Base-by-base conservation (phyloP, 768 basidiomycete genomes). In the Crassisporium funariophilum region DNA sequence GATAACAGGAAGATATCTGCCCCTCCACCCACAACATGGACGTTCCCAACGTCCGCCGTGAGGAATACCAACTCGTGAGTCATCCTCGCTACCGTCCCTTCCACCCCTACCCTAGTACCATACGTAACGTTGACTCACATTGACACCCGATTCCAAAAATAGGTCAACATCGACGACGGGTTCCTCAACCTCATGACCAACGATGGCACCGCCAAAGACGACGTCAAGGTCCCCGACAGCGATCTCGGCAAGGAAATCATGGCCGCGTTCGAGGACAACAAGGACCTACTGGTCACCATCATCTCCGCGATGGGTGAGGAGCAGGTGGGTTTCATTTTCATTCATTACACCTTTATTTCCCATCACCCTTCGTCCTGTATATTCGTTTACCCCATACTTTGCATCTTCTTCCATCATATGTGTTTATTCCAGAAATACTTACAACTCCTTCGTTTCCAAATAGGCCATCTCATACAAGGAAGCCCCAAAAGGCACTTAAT, bases 11-110 rank as follows among this genome's bases (percentile, higher is more conserved):
- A 82, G 91, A 91, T 79, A 90, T 93, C 70, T 91, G 68, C 59
- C 92, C 92, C 61, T 95, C 93, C 65, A 99, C 95, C 68, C 97
- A 99, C 83, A 99, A 99, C 79, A 94, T 99, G 91, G 95, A 98
- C 59, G 95, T 97, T 62, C 95, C 95, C 69, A 90, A 97, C 74
- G 93, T 99, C 66, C 52, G 21, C 39, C 90, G 95, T 68, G 78
- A 74, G 50, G 97, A 99, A 83, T 98, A 85, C 80, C 79, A 86
- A 62, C 86, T 99, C 64, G 89, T 92, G 66, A 62, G 77, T 64
- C 13, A 38, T 12, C 20, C n/a, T 36, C 17, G 25, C 46, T 10
- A 44, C 31, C 34, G 15, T 21, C 17, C 37, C 42, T 50, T 41
- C 36, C n/a, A n/a, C n/a, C 17, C 50, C 44, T 35, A 46, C 53